Evolutionary conservation across 2,329 filamentous ascomycete genomes (phyloP).

Genomic region (Penicillium fuscoglaucum): DNA sequence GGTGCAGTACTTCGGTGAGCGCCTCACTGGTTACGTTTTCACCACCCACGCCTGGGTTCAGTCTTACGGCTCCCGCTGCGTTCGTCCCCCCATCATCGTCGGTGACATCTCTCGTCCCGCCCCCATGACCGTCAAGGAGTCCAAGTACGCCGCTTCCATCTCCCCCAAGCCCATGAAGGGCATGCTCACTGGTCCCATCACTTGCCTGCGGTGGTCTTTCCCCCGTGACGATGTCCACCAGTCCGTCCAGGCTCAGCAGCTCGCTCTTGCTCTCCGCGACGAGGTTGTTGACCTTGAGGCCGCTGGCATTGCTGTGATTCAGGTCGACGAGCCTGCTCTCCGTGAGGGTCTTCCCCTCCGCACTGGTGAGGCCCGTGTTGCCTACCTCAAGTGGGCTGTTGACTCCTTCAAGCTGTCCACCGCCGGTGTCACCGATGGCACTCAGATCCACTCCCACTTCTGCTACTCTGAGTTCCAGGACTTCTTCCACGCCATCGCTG

Average conservation of each 20-base stretch:
- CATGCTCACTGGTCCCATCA: conserved; percentile 99
- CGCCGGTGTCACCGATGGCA: conserved; percentile 88
- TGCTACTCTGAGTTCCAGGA: conserved; percentile 99
- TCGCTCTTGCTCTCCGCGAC: conserved; percentile 95
- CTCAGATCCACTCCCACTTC: conserved; percentile 99
- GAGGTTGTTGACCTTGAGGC: conserved; percentile 98
- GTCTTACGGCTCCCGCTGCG: conserved; percentile 96
- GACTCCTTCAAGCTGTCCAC: conserved; percentile 97
- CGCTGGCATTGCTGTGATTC: conserved; percentile 95
- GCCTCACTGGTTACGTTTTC: conserved; percentile 94
- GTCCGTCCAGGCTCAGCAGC: conserved; percentile 97
- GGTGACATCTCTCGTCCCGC: conserved; percentile 96
- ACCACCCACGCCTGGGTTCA: conserved; percentile 95
- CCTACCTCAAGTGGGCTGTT: conserved; percentile 96
- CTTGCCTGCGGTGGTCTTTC: conserved; percentile 99
- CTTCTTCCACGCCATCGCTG: conserved; percentile 99
- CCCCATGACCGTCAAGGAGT: conserved; percentile 99
- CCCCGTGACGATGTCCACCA: conserved; percentile 99
- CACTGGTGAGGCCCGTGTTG: conserved; percentile 87
- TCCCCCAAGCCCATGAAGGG: conserved; percentile 99
- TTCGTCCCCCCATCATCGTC: conserved; percentile 96
- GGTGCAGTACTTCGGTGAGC: conserved; percentile 99
- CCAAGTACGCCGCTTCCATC: conserved; percentile 94
- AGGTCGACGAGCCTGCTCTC: conserved; percentile 98
- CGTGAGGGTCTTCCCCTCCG: conserved; percentile 99